Evolutionary conservation across 345 rosid species (phyloP).

Genomic region (Fremontodendron californicum): DNA sequence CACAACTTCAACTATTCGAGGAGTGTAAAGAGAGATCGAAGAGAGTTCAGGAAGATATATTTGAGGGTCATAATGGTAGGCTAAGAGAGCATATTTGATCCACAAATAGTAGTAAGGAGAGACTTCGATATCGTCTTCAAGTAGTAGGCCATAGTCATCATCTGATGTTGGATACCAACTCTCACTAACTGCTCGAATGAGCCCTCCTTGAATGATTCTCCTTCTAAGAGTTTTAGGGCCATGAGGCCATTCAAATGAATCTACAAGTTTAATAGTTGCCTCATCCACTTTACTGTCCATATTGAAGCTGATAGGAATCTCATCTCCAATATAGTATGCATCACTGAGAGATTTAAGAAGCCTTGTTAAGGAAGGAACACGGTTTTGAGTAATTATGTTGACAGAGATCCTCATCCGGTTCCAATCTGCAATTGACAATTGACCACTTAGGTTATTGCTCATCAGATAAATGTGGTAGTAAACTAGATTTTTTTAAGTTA

Average conservation of each 20-base stretch:
- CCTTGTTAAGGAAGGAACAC: slow-evolving; percentile 60
- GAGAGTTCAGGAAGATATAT: slow-evolving; percentile 78
- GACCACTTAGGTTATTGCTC: background rate
- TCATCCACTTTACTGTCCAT: slow-evolving; percentile 95
- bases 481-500: background rate
- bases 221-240: slow-evolving; percentile 83
- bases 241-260: slow-evolving; percentile 82
- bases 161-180: slow-evolving; percentile 98
- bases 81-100: slow-evolving; percentile 85
- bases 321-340: slow-evolving; percentile 81
- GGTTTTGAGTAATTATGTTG: slow-evolving; percentile 88
- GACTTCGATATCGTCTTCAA: slow-evolving; percentile 95
- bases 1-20: slow-evolving; percentile 80
- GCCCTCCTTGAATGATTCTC: slow-evolving; percentile 96
- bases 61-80: slow-evolving; percentile 93
- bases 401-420: slow-evolving; percentile 80
- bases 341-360: slow-evolving; percentile 70
- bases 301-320: slow-evolving; percentile 83
- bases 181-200: slow-evolving; percentile 97
- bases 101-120: slow-evolving; percentile 92
- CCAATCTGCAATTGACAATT: slow-evolving; percentile 61
- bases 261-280: slow-evolving; percentile 68
- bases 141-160: slow-evolving; percentile 80
- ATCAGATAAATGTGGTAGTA: too few species aligned
- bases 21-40: slow-evolving; percentile 87